Percentiles rank a stretch among this genome's conserved stretches.
phyloP scores from a whole-genome alignment of 805 yeast species.

The Lipomyces yamadae region DNA sequence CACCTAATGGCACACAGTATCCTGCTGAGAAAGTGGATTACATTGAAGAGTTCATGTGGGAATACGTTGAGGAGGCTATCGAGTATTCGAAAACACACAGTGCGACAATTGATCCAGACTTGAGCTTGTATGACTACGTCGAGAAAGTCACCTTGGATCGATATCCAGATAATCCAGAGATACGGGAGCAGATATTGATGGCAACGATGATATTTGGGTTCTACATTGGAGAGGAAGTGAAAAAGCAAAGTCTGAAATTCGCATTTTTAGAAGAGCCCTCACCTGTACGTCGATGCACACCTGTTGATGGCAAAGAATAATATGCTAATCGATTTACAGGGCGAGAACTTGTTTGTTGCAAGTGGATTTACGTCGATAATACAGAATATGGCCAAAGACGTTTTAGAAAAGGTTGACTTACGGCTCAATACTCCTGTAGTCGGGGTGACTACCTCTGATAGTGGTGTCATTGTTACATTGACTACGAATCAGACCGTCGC shows the following conservation, averaged over 20 bases:
- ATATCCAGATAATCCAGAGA: slow-evolving; percentile 7
- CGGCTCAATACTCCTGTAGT: slow-evolving; percentile 16
- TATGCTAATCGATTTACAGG: slow-evolving; percentile 13
- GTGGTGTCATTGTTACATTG: slow-evolving; percentile 3
- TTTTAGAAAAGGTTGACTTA: slow-evolving; percentile 5
- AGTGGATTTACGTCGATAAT: slow-evolving; percentile 33
- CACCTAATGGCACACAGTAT: slow-evolving; percentile 27
- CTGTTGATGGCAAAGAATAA: background rate
- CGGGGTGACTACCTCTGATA: background rate
- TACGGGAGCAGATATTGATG: slow-evolving; percentile 15
- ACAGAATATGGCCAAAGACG: slow-evolving; percentile 14
- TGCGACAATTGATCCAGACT: slow-evolving; percentile 21
- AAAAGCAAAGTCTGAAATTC: slow-evolving; percentile 35
- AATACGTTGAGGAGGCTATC: slow-evolving; percentile 38
- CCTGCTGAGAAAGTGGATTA: slow-evolving; percentile 3
- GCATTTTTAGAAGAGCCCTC: slow-evolving; percentile 35
- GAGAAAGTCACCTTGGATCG: slow-evolving; percentile 4
- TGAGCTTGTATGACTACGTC: slow-evolving; percentile 29
- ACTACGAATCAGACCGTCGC: slow-evolving; percentile 2
- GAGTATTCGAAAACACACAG: slow-evolving; percentile 30
- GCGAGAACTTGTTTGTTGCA: slow-evolving; percentile 36
- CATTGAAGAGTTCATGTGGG: slow-evolving; percentile 32
- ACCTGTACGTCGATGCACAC: slow-evolving; percentile 13
- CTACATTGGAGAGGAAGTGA: slow-evolving; percentile 36
- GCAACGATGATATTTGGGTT: slow-evolving; percentile 32